These are phyloP conservation scores for Micromonas commoda DNA, from an alignment of 139 green algal genomes.

Conservation along the genomic window DNA sequence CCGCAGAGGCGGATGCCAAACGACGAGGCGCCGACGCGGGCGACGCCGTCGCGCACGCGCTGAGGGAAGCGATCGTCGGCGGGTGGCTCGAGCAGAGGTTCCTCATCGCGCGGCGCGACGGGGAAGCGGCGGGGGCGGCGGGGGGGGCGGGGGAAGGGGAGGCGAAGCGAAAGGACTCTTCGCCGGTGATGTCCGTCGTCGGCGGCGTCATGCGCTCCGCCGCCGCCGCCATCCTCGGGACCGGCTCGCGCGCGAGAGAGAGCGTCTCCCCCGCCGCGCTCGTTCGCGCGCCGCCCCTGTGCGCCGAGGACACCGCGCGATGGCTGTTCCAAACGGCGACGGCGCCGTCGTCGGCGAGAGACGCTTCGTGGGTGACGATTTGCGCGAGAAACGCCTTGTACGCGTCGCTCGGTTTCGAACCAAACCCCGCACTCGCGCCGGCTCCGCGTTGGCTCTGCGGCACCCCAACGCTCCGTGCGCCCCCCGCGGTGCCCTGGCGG, in stretches of 20 bases:
- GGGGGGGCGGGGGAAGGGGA: not conserved
- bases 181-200: no score
- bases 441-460: not conserved
- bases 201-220: no score
- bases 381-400: not conserved
- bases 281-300: not conserved
- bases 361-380: not conserved
- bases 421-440: not conserved
- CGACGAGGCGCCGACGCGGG: no score
- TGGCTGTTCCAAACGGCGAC: not conserved
- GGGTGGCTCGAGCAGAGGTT: not conserved
- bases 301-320: not conserved
- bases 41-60: no score
- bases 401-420: not conserved
- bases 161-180: no score
- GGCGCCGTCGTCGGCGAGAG: not conserved
- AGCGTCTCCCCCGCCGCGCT: no score
- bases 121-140: no score
- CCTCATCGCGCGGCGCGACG: not conserved
- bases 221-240: no score
- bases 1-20: not conserved
- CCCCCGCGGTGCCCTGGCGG: not conserved
- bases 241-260: no score
- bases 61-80: not conserved
- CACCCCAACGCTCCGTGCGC: not conserved